Base-by-base conservation (phyloP, 441 rosid species). In the Iberis amara region DNA sequence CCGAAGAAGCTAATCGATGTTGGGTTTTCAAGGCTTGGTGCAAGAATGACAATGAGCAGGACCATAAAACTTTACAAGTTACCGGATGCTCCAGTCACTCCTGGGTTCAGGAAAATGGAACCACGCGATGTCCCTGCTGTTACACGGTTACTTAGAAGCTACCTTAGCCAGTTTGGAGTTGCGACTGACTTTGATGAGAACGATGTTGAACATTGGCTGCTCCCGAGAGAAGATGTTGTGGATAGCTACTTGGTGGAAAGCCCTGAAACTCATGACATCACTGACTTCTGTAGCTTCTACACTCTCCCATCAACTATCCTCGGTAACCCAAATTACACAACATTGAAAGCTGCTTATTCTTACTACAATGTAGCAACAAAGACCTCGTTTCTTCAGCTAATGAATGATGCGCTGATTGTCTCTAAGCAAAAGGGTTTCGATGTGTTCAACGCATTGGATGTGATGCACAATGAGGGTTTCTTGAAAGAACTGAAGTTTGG, bases 201-300 rank as follows among this genome's bases (percentile, higher is more conserved):
- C 8, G 96, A 86, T 54, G 96, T 88, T 24, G 86, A 88, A 66
- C 98, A 91, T 45, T 91, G 95, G 98, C 81, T 91, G 32, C 88
- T 88, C 48, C 97, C 98, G n/a, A 72, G 74, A 3, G 86, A 78
- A 55, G 59, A 77, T 42, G 98, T 89, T 0, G 78, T 92, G 8
- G 90, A 92, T 59, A 84, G 95, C 68, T 92, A 48, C 69, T 36
- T 92, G 64, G 96, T 92, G n/a, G 96, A 85, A 52, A 82, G 86
- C 60, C 96, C 94, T 0, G 94, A 84, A 58, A 79, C 85, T 13
- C 96, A 76, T 4, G 91, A 88, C 54, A 74, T 92, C 27, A 92
- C 98, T 0, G 98, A 92, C 59, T 92, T 92, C 70, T 92, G 96
- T 75, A 86, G 97, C 76, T 92, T 89, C 80, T 88, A 88, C 72